Evolutionary conservation across 140 eudicot genomes (phyloP).

Genomic region (Anethum foeniculum): DNA sequence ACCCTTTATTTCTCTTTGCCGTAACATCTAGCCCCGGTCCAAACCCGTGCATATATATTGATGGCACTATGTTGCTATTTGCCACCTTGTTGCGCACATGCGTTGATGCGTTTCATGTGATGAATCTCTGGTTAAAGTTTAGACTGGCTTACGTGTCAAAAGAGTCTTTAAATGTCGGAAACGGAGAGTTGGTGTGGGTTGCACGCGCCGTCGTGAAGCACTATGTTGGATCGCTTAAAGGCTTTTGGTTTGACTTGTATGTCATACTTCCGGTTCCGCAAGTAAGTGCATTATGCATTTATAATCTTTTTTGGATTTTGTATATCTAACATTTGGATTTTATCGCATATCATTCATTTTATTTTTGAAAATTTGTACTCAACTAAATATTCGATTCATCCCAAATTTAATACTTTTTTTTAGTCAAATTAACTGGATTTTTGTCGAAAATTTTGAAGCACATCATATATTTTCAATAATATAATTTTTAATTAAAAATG

Average conservation of each 20-base stretch:
- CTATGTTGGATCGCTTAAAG: conserved; percentile 47
- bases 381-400: too few species aligned
- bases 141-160: conserved; percentile 77
- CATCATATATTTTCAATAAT: too few species aligned
- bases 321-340: neutral
- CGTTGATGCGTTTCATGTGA: conserved; percentile 57
- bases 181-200: conserved; percentile 89
- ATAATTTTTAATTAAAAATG: too few species aligned
- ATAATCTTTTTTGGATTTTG: neutral
- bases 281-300: conserved; percentile 27
- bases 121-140: conserved; percentile 80
- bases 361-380: too few species aligned
- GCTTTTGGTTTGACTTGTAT: conserved; percentile 76
- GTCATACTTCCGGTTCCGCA: conserved; percentile 86
- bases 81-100: conserved; percentile 54
- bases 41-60: conserved; percentile 60
- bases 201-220: conserved; percentile 61
- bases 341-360: too few species aligned
- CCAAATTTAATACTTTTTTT: too few species aligned
- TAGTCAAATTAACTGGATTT: too few species aligned
- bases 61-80: conserved; percentile 33
- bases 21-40: conserved; percentile 39
- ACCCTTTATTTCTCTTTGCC: conserved; percentile 75
- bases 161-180: conserved; percentile 74
- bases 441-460: too few species aligned